These are phyloP conservation scores for Colletotrichum aenigma DNA, from an alignment of 2,329 filamentous ascomycete species.

Conservation along the genomic window DNA sequence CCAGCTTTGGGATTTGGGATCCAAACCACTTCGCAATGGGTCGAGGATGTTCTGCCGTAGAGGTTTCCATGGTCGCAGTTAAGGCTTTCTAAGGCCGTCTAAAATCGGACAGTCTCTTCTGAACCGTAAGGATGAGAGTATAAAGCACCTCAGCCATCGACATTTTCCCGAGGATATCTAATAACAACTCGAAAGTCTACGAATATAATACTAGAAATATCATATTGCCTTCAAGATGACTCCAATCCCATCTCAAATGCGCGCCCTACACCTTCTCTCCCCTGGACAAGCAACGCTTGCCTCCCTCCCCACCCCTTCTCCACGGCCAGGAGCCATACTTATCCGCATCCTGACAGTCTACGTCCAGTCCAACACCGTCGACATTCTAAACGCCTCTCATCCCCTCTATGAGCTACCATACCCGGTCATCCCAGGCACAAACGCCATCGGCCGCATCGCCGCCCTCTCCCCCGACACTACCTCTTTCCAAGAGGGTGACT, in stretches of 20 bases:
- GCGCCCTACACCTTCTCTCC: neutral
- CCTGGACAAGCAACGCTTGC: neutral
- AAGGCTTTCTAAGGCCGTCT: neutral
- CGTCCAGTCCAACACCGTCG: neutral
- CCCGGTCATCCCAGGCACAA: neutral
- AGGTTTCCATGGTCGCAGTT: neutral
- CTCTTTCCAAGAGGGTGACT: neutral
- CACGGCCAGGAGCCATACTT: neutral
- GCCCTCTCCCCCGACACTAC: neutral
- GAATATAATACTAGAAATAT: rapidly evolving
- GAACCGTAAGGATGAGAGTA: neutral
- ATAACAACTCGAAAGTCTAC: neutral
- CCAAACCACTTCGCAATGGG: neutral
- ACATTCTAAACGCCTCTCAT: neutral
- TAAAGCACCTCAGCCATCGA: neutral
- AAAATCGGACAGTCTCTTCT: rapidly evolving
- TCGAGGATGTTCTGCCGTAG: neutral
- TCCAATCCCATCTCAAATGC: neutral
- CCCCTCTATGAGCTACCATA: neutral
- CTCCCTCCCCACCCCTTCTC: neutral
- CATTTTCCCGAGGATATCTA: rapidly evolving
- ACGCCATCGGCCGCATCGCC: neutral
- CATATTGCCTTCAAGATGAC: neutral
- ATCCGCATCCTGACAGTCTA: neutral
- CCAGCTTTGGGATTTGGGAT: neutral